These are phyloP conservation scores for Trichoderma citrinoviride DNA, from an alignment of 2,329 filamentous ascomycete species.

Conservation along the genomic window DNA sequence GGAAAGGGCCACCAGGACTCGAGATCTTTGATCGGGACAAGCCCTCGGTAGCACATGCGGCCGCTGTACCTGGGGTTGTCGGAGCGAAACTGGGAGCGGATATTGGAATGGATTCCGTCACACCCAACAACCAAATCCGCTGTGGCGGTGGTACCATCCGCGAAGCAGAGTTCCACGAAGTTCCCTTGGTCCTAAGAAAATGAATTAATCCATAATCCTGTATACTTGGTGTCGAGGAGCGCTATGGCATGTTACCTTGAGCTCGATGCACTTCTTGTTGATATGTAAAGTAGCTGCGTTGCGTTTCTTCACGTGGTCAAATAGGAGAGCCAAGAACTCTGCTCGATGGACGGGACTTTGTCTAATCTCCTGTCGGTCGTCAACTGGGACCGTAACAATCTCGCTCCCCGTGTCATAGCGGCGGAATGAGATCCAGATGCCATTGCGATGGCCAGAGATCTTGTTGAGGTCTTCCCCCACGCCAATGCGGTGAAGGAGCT, in stretches of 20 bases:
- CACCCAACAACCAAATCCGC: slow-evolving; percentile 28
- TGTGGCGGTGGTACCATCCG: slow-evolving; percentile 20
- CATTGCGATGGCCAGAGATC: slow-evolving; percentile 9
- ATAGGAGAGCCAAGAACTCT: neutral
- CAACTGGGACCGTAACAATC: slow-evolving; percentile 7
- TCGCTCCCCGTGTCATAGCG: slow-evolving; percentile 7
- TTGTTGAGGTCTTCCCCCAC: slow-evolving; percentile 5
- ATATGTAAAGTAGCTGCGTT: slow-evolving; percentile 11
- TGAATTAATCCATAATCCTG: neutral
- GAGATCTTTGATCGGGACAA: slow-evolving; percentile 10
- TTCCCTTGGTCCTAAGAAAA: slow-evolving; percentile 3
- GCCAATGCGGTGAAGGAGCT: slow-evolving; percentile 10
- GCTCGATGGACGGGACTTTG: slow-evolving; percentile 14
- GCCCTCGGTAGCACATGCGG: slow-evolving; percentile 13
- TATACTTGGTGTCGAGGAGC: too few species aligned
- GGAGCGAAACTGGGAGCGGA: slow-evolving; percentile 12
- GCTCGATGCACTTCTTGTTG: slow-evolving; percentile 4
- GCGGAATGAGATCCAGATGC: slow-evolving; percentile 11
- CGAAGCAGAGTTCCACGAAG: slow-evolving; percentile 18
- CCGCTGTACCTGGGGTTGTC: slow-evolving; percentile 14
- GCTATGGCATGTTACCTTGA: neutral
- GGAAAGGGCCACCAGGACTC: slow-evolving; percentile 11
- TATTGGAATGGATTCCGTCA: slow-evolving; percentile 27
- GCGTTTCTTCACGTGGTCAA: slow-evolving; percentile 4
- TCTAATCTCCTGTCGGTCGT: slow-evolving; percentile 7